These are phyloP conservation scores for Patellifolia procumbens DNA, from an alignment of 179 eudicot species.

Conservation along the genomic window DNA sequence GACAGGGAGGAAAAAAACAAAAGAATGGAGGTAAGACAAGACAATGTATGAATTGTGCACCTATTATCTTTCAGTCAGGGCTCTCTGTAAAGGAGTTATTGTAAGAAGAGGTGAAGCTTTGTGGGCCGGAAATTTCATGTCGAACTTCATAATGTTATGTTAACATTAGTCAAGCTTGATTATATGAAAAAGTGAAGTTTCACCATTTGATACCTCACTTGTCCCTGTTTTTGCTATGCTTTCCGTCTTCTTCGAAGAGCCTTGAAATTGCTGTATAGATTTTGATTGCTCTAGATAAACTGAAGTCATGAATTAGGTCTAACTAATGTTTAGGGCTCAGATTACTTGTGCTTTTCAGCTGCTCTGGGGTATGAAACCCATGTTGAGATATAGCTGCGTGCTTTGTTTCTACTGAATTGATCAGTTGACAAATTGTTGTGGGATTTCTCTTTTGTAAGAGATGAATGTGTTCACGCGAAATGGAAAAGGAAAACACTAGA, in stretches of 20 bases:
- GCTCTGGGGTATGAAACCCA: not conserved
- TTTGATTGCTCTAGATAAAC: not conserved
- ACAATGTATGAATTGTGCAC: slow-evolving; percentile 31
- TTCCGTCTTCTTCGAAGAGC: not conserved
- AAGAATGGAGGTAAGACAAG: slow-evolving; percentile 23
- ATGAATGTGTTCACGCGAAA: not conserved
- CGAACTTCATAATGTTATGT: slow-evolving; percentile 27
- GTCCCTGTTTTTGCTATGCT: not conserved
- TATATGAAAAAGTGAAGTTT: slow-evolving; percentile 23
- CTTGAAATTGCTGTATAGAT: slow-evolving; percentile 7
- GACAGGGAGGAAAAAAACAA: not conserved
- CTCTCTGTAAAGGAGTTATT: slow-evolving; percentile 38
- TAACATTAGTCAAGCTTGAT: slow-evolving; percentile 31
- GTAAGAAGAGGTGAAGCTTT: slow-evolving; percentile 37
- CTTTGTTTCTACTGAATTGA: slow-evolving; percentile 2
- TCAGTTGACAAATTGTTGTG: not conserved
- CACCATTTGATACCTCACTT: slow-evolving; percentile 3
- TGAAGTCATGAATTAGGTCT: slow-evolving; percentile 4
- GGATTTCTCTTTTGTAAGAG: not conserved
- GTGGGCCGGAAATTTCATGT: slow-evolving; percentile 12
- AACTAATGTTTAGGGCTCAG: slow-evolving; percentile 12
- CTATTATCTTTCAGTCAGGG: slow-evolving; percentile 28
- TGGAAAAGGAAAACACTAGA: too few relatives aligned
- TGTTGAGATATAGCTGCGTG: not conserved
- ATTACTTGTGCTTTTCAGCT: not conserved